Conservation (phyloP, 1,284 basidiomycete species). For the Sporisorium reilianum region DNA sequence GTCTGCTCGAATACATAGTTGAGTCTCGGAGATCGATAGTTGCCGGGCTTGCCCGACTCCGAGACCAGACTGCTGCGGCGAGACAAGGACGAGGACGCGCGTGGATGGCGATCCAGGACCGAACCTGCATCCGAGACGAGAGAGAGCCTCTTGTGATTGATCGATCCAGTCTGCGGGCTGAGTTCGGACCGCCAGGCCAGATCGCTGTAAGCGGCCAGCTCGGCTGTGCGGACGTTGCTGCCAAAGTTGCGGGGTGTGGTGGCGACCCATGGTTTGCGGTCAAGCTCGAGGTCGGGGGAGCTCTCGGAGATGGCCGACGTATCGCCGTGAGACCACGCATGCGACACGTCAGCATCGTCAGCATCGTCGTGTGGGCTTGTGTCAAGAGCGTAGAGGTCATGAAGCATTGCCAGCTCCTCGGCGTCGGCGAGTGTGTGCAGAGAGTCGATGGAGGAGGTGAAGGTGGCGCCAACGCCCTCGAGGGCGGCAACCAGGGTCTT, state of each 20-base stretch:
- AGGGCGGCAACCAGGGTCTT: conserved; percentile 36
- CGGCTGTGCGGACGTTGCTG: conserved; percentile 31
- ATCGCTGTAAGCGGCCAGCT: conserved; percentile 4
- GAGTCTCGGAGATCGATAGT: conserved; percentile 44
- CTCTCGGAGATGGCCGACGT: conserved; percentile 22
- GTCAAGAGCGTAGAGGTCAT: conserved; percentile 58
- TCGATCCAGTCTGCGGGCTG: conserved; percentile 23
- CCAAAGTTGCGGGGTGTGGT: conserved; percentile 53
- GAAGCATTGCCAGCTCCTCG: conserved; percentile 52
- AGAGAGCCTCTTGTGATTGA: conserved; percentile 42
- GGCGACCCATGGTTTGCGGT: conserved; percentile 29
- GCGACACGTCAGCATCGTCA: conserved; percentile 25
- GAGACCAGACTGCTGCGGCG: conserved; percentile 44
- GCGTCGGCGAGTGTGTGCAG: conserved; percentile 45
- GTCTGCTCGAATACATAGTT: conserved; percentile 43
- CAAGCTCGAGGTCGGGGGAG: conserved; percentile 28
- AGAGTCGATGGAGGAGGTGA: conserved; percentile 14
- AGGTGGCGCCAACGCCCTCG: conserved; percentile 42
- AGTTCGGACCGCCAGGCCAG: conserved; percentile 7
- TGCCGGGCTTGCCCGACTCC: conserved; percentile 25
- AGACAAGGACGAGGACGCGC: conserved; percentile 34
- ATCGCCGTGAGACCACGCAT: conserved; percentile 30
- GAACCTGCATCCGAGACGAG: conserved; percentile 50
- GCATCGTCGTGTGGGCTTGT: conserved; percentile 14
- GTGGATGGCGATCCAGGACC: conserved; percentile 27